Evolutionary conservation across 805 yeast genomes (phyloP).

Genomic region (Monosporozyma yasuniensis): DNA sequence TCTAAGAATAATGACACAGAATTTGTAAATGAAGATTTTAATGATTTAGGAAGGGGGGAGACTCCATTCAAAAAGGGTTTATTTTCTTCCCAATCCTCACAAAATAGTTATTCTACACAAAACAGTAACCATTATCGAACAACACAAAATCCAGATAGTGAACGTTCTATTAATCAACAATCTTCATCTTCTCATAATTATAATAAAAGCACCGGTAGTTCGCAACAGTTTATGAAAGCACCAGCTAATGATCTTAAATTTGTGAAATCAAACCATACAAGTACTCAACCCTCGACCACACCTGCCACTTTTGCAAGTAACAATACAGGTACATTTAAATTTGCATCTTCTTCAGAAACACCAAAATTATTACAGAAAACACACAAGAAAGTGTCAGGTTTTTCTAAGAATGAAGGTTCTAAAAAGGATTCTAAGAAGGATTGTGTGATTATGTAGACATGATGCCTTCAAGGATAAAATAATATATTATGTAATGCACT

Average conservation of each 20-base stretch:
- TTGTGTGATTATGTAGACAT: slow-evolving; percentile 12
- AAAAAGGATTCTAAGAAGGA: slow-evolving; percentile 4
- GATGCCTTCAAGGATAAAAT: not conserved
- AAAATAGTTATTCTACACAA: no score
- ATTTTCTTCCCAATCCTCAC: not conserved
- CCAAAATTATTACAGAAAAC: not conserved
- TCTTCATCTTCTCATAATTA: not conserved
- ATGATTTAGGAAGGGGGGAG: not conserved
- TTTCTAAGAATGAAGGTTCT: slow-evolving; percentile 2
- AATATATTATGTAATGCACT: slow-evolving; percentile 10
- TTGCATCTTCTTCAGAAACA: slow-evolving; percentile 1
- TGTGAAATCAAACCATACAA: not conserved
- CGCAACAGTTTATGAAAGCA: not conserved
- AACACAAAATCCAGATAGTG: not conserved
- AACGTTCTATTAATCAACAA: not conserved
- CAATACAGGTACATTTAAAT: not conserved
- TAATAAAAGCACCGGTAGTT: not conserved
- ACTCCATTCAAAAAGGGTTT: not conserved
- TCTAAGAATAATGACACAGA: not conserved
- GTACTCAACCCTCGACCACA: not conserved
- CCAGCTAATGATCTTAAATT: not conserved
- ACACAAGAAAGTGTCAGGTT: not conserved
- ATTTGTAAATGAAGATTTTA: not conserved
- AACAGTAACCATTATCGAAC: not conserved
- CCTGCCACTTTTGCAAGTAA: not conserved